These are phyloP conservation scores for Lentinula aciculospora DNA, from an alignment of 768 basidiomycete species.

Conservation along the genomic window DNA sequence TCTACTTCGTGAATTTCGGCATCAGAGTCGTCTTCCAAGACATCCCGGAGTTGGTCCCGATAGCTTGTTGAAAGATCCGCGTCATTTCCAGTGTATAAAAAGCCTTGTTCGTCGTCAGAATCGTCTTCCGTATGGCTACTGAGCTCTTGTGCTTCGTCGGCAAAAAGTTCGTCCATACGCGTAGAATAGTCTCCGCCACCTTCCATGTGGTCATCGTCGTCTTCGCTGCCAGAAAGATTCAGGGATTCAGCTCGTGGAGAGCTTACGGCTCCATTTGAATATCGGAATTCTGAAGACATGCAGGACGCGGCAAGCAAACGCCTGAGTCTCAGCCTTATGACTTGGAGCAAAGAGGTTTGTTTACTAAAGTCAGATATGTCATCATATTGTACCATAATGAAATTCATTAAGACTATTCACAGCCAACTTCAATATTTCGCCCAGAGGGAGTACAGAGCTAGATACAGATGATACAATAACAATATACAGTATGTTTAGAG, in stretches of 20 bases:
- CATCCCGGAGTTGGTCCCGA: slow-evolving; percentile 62
- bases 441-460: neutral
- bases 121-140: slow-evolving; percentile 25
- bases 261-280: neutral
- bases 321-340: neutral
- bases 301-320: neutral
- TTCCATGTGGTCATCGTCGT: slow-evolving; percentile 30
- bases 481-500: neutral
- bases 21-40: slow-evolving; percentile 59
- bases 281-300: slow-evolving; percentile 3
- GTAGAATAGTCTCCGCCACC: slow-evolving; percentile 56
- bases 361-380: neutral
- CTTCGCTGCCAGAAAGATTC: slow-evolving; percentile 33
- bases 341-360: neutral
- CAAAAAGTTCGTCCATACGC: slow-evolving; percentile 65
- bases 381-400: neutral
- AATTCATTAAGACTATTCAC: neutral
- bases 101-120: slow-evolving; percentile 55
- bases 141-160: slow-evolving; percentile 31
- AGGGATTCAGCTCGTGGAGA: slow-evolving; percentile 9
- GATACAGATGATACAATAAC: slow-evolving; percentile 1
- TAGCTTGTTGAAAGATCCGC: slow-evolving; percentile 51
- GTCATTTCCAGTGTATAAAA: slow-evolving; percentile 72
- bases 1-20: slow-evolving; percentile 41
- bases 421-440: neutral